A percentile compares a stretch with the other conserved stretches of the same genome.
Conservation (phyloP, 2,329 filamentous ascomycete genomes). For the Ophiocordyceps robertsii region DNA sequence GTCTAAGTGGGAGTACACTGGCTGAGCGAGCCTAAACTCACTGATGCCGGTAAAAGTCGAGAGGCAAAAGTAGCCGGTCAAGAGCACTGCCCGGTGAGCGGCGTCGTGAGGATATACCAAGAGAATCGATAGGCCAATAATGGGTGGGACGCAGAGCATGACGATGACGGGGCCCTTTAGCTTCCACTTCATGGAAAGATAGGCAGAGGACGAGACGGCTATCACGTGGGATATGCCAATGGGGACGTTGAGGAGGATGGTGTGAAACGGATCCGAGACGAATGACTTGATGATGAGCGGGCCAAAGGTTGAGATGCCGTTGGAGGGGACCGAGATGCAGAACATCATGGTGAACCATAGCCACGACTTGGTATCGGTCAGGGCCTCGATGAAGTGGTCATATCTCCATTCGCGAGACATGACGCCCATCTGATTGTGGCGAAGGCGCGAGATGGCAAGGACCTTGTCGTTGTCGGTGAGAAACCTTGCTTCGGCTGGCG, state of each 20-base stretch:
- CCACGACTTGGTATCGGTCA: constrained; percentile 46
- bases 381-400: constrained; percentile 37
- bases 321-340: constrained; percentile 42
- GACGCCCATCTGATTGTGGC: constrained; percentile 41
- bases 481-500: constrained; percentile 34
- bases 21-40: constrained; percentile 2
- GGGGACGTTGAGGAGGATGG: constrained; percentile 47
- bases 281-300: constrained; percentile 47
- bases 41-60: constrained; percentile 38
- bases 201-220: constrained; percentile 42
- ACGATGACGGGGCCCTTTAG: constrained; percentile 43
- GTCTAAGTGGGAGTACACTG: constrained; percentile 4
- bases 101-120: constrained; percentile 32
- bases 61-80: constrained; percentile 44
- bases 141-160: constrained; percentile 41
- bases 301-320: constrained; percentile 44
- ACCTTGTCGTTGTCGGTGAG: constrained; percentile 36
- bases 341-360: constrained; percentile 41
- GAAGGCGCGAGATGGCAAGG: constrained; percentile 39
- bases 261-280: constrained; percentile 40
- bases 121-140: constrained; percentile 41
- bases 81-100: constrained; percentile 31
- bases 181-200: constrained; percentile 38
- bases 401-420: constrained; percentile 37
- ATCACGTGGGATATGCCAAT: constrained; percentile 47